Percentiles rank a stretch among this genome's conserved stretches.
phyloP scores from a whole-genome alignment of 768 basidiomycete species.

The Holtermanniella nyarrowii region DNA sequence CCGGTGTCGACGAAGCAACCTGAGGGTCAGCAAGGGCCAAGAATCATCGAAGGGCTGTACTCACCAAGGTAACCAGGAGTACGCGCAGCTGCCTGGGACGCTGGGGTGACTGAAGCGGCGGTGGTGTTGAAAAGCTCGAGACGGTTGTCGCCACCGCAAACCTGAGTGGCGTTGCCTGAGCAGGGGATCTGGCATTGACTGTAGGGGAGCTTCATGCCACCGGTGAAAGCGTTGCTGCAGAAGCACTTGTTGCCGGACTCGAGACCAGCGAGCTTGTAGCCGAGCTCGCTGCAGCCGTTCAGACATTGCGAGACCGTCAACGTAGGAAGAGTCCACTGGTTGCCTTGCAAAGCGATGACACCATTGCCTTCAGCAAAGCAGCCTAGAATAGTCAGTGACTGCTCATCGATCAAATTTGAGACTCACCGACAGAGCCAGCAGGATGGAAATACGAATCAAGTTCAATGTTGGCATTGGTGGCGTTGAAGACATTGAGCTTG shows the following conservation, averaged over 20 bases:
- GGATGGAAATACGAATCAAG: conserved; percentile 6
- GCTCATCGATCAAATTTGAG: background rate
- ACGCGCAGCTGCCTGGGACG: background rate
- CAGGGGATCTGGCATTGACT: conserved; percentile 21
- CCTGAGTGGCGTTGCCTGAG: conserved; percentile 18
- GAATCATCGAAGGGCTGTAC: too few species aligned
- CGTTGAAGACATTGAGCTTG: conserved; percentile 20
- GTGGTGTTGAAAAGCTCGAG: conserved; percentile 18
- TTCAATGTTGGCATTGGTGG: conserved; percentile 11
- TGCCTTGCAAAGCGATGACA: conserved; percentile 10
- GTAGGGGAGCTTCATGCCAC: conserved; percentile 5
- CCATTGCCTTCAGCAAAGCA: conserved; percentile 14
- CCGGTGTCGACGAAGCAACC: conserved; percentile 16
- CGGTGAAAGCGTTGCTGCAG: conserved; percentile 12
- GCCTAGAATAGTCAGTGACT: too few species aligned
- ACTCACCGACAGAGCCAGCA: too few species aligned
- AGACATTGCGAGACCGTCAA: conserved; percentile 17
- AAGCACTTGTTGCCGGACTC: conserved; percentile 12
- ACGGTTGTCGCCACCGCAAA: conserved; percentile 13
- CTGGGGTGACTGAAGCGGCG: background rate
- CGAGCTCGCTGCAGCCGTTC: conserved; percentile 21
- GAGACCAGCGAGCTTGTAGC: conserved; percentile 18
- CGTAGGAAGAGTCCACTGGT: conserved; percentile 8
- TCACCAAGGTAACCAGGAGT: conserved; percentile 9
- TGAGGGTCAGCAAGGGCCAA: too few species aligned